phyloP scores from a whole-genome alignment of 306 rosid species.

The Cicer yamashitae region DNA sequence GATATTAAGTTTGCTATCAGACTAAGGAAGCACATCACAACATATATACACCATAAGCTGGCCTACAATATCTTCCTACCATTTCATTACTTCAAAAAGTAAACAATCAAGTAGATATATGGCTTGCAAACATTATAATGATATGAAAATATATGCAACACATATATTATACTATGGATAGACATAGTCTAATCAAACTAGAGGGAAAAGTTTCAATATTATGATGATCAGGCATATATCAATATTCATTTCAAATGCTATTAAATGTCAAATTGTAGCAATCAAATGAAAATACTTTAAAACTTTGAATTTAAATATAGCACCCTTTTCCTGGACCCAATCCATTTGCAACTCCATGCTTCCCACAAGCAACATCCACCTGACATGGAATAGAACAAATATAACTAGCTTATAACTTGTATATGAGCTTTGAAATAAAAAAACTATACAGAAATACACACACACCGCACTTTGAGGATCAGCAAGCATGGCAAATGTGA shows the following conservation, averaged over 20 bases:
- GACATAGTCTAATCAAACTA: constrained; percentile 21
- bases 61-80: not conserved
- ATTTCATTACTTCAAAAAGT: constrained; percentile 13
- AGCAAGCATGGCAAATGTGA: constrained; percentile 98
- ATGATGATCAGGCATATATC: not conserved
- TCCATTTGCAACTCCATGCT: constrained; percentile 81
- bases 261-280: constrained; percentile 26
- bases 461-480: constrained; percentile 96
- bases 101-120: constrained; percentile 1
- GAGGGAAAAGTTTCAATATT: not conserved
- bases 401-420: constrained; percentile 34
- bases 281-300: not conserved
- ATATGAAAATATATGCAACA: constrained; percentile 18
- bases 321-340: constrained; percentile 94
- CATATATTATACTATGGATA: not conserved
- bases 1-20: constrained; percentile 33
- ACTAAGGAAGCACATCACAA: constrained; percentile 28
- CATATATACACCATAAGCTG: not conserved
- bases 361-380: constrained; percentile 88
- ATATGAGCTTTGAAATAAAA: not conserved
- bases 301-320: constrained; percentile 30
- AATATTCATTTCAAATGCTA: constrained; percentile 37
- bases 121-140: constrained; percentile 1
- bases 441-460: constrained; percentile 53
- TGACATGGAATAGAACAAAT: constrained; percentile 42